Evolutionary conservation across 768 basidiomycete genomes (phyloP).

Genomic region (Suillus fuscotomentosus): DNA sequence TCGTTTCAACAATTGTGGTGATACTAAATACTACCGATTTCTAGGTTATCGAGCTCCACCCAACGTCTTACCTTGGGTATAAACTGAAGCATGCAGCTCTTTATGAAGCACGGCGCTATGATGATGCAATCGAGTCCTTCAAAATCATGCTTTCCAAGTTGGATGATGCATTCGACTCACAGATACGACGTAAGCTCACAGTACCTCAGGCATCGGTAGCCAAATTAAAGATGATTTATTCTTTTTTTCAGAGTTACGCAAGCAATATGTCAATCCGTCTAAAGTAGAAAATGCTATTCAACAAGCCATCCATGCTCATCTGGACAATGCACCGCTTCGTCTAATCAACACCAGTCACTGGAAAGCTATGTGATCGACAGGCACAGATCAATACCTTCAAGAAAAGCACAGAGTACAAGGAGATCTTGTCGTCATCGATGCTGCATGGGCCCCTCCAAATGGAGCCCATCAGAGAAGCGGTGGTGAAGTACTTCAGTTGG

Average conservation of each 20-base stretch:
- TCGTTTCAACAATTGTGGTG: no score
- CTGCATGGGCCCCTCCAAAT: not conserved
- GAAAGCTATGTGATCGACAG: not conserved
- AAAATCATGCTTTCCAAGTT: not conserved
- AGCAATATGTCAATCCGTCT: not conserved
- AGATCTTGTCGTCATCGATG: not conserved
- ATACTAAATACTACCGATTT: not conserved
- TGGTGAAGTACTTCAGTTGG: not conserved
- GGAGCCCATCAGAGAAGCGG: not conserved
- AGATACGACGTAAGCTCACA: not conserved
- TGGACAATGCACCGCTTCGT: not conserved
- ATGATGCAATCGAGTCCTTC: not conserved
- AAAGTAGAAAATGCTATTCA: not conserved
- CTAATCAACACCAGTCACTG: not conserved
- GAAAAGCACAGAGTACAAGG: not conserved
- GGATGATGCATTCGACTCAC: not conserved
- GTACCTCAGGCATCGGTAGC: no score
- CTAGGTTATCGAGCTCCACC: not conserved
- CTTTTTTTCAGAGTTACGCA: not conserved
- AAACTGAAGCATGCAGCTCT: not conserved
- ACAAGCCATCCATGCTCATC: not conserved
- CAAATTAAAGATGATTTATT: not conserved
- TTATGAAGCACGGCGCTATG: not conserved
- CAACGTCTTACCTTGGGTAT: not conserved
- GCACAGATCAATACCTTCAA: not conserved